Percentiles rank a stretch among this genome's conserved stretches.
Conservation (phyloP, 1,284 basidiomycete species). For the Sporisorium graminicola region DNA sequence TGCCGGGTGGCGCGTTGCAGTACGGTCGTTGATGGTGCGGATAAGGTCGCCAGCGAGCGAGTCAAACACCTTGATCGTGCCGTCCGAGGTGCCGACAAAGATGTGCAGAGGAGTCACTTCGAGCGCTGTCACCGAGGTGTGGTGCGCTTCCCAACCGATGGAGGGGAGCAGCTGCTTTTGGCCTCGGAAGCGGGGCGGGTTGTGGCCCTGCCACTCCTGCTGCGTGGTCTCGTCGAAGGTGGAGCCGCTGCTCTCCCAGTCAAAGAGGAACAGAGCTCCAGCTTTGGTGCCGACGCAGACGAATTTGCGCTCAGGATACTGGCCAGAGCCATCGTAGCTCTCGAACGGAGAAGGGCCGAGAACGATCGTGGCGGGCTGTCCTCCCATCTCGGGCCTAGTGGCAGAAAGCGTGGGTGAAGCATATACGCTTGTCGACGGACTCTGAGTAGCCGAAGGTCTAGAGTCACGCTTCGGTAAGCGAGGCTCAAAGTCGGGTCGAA, state of each 20-base stretch:
- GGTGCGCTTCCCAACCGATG: slow-evolving; percentile 54
- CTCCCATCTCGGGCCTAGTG: slow-evolving; percentile 3
- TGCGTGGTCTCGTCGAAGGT: slow-evolving; percentile 38
- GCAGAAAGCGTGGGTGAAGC: slow-evolving; percentile 45
- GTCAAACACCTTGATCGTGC: slow-evolving; percentile 78
- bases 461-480: slow-evolving; percentile 36
- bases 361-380: slow-evolving; percentile 20
- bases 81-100: slow-evolving; percentile 71
- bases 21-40: slow-evolving; percentile 66
- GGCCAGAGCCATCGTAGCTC: slow-evolving; percentile 24
- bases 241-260: slow-evolving; percentile 55
- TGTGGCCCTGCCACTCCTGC: slow-evolving; percentile 49
- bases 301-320: slow-evolving; percentile 60
- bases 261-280: slow-evolving; percentile 61
- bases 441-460: slow-evolving; percentile 34
- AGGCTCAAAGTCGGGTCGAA: slow-evolving; percentile 62
- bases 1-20: slow-evolving; percentile 72
- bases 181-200: slow-evolving; percentile 76
- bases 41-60: slow-evolving; percentile 73
- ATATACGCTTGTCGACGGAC: slow-evolving; percentile 28
- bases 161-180: slow-evolving; percentile 76
- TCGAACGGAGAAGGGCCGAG: slow-evolving; percentile 41
- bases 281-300: slow-evolving; percentile 62
- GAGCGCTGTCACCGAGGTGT: slow-evolving; percentile 58
- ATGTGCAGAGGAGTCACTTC: slow-evolving; percentile 54